These are phyloP conservation scores for Penicillium bovifimosum DNA, from an alignment of 495 filamentous ascomycete species.

Conservation along the genomic window DNA sequence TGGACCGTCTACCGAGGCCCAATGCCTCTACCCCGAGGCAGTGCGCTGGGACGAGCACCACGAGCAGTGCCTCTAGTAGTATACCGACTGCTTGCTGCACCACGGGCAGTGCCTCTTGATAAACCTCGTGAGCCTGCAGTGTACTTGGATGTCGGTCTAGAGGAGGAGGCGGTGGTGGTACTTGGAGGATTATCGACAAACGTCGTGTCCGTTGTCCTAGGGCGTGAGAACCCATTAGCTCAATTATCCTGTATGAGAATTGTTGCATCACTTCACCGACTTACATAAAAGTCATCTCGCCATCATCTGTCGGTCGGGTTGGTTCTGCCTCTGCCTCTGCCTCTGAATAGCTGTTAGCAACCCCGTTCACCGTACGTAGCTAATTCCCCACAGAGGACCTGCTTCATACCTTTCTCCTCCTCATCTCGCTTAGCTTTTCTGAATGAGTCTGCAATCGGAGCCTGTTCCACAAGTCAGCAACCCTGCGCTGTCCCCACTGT, in stretches of 20 bases:
- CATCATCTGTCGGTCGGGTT: constrained; percentile 37
- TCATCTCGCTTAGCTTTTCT: constrained; percentile 57
- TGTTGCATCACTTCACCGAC: constrained; percentile 15
- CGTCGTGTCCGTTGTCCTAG: constrained; percentile 87
- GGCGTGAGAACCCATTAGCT: constrained; percentile 16
- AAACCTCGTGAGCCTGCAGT: constrained; percentile 37
- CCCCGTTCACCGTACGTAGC: not conserved
- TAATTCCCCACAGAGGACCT: not conserved
- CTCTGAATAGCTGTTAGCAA: constrained; percentile 23
- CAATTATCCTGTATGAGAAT: not conserved
- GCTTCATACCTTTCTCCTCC: constrained; percentile 35
- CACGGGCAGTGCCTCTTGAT: constrained; percentile 29
- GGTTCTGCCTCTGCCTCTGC: constrained; percentile 30
- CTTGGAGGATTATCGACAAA: constrained; percentile 85
- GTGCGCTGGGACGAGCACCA: constrained; percentile 36
- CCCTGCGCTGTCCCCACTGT: not conserved
- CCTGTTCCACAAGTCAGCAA: constrained; percentile 33
- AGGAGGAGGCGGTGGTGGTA: constrained; percentile 43
- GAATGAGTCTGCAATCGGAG: constrained; percentile 68
- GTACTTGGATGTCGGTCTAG: constrained; percentile 61
- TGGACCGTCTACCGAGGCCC: constrained; percentile 20
- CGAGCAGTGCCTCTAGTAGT: constrained; percentile 30
- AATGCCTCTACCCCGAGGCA: constrained; percentile 36
- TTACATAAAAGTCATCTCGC: constrained; percentile 86
- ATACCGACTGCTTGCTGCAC: constrained; percentile 40